These are phyloP conservation scores for Kwoniella mangroviensis DNA, from an alignment of 768 basidiomycete genomes.

Conservation along the genomic window DNA sequence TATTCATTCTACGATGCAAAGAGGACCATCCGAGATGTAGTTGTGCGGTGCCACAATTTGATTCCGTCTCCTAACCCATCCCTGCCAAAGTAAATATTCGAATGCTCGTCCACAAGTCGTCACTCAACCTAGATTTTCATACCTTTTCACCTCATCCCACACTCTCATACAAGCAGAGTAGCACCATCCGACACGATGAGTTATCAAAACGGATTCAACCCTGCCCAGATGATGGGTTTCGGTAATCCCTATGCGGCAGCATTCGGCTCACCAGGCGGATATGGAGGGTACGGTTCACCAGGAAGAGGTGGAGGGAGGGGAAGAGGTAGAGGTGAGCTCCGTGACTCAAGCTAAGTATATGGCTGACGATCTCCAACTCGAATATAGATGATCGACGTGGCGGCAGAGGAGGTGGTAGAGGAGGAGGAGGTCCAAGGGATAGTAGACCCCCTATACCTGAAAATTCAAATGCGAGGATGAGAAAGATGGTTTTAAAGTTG, in stretches of 20 bases:
- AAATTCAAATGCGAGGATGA: constrained; percentile 43
- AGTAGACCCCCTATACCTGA: constrained; percentile 34
- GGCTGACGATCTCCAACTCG: not conserved
- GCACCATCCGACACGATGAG: constrained; percentile 14
- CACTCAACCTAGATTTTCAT: not conserved
- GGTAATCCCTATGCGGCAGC: constrained; percentile 21
- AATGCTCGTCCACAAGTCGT: not conserved
- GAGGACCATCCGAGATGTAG: no score
- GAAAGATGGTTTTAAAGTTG: constrained; percentile 54
- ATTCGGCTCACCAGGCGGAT: constrained; percentile 21
- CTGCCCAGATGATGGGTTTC: constrained; percentile 14
- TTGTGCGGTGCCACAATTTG: constrained; percentile 5
- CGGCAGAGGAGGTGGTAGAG: constrained; percentile 30
- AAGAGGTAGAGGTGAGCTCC: constrained; percentile 23
- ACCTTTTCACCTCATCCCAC: not conserved
- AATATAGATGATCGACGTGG: constrained; percentile 30
- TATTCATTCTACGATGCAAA: no score
- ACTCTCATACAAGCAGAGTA: not conserved
- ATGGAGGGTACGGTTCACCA: constrained; percentile 28
- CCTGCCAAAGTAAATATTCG: not conserved
- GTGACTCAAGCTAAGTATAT: no score
- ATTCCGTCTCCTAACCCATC: constrained; percentile 1
- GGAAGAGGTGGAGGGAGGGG: constrained; percentile 32
- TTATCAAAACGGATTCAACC: constrained; percentile 34
- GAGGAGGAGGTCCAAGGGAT: constrained; percentile 28